phyloP scores from a whole-genome alignment of 1,284 basidiomycete genomes.

The Ganoderma meredithae region DNA sequence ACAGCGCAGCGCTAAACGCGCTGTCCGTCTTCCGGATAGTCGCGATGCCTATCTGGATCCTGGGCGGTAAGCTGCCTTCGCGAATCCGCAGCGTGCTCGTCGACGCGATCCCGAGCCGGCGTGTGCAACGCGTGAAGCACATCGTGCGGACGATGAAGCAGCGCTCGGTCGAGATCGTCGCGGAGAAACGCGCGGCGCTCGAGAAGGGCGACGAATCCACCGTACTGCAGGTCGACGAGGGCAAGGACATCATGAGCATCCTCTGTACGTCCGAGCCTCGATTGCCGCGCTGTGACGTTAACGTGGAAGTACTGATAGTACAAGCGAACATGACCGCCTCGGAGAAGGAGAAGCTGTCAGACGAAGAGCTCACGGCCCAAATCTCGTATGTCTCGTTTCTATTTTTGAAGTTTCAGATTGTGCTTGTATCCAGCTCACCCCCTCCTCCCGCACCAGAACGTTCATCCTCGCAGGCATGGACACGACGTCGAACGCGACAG shows the following conservation, averaged over 20 bases:
- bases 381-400: slow-evolving; percentile 30
- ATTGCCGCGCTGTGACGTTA: not conserved
- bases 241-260: slow-evolving; percentile 56
- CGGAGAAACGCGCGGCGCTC: slow-evolving; percentile 44
- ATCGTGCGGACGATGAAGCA: slow-evolving; percentile 49
- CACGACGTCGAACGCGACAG: slow-evolving; percentile 39
- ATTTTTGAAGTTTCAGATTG: too few species aligned
- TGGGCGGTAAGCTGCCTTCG: slow-evolving; percentile 32
- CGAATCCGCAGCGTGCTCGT: slow-evolving; percentile 46
- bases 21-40: slow-evolving; percentile 10
- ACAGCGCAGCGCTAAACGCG: slow-evolving; percentile 9
- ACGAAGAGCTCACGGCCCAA: slow-evolving; percentile 38
- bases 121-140: slow-evolving; percentile 43
- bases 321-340: slow-evolving; percentile 38
- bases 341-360: slow-evolving; percentile 28
- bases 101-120: slow-evolving; percentile 43
- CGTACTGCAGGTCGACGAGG: slow-evolving; percentile 43
- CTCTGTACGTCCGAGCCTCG: slow-evolving; percentile 40
- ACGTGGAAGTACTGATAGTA: slow-evolving; percentile 22
- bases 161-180: slow-evolving; percentile 47
- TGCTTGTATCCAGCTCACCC: not conserved
- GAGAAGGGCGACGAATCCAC: slow-evolving; percentile 33
- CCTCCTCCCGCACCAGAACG: slow-evolving; percentile 22
- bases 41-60: slow-evolving; percentile 15
- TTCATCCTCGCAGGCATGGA: slow-evolving; percentile 41